phyloP scores from a whole-genome alignment of 192 early-diverging fungal genomes.

The Rhizoclosmatium globosum region DNA sequence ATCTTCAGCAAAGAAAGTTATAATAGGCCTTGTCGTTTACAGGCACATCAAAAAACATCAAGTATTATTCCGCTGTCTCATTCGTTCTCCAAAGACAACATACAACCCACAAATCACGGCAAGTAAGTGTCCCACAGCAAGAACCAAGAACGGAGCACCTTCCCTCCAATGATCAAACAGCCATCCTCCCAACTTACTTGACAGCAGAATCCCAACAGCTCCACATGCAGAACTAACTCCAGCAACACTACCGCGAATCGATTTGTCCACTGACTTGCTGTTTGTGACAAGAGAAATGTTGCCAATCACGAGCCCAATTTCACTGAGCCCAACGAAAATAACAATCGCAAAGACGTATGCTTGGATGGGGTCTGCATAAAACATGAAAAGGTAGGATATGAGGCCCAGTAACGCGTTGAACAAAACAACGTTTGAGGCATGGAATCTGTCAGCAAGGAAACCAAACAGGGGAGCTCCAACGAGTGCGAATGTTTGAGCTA shows the following conservation, averaged over 20 bases:
- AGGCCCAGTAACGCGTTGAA: slow-evolving; percentile 10
- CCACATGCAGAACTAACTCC: slow-evolving; percentile 71
- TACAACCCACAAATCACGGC: too few relatives aligned
- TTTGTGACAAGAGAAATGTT: slow-evolving; percentile 70
- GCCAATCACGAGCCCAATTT: slow-evolving; percentile 74
- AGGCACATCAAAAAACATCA: too few relatives aligned
- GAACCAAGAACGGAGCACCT: slow-evolving; percentile 55
- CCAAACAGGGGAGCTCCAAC: slow-evolving; percentile 71
- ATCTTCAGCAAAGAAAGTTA: too few relatives aligned
- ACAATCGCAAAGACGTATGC: slow-evolving; percentile 53
- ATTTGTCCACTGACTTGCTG: slow-evolving; percentile 47
- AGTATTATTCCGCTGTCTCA: too few relatives aligned
- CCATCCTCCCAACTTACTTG: slow-evolving; percentile 68
- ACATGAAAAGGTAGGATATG: slow-evolving; percentile 43
- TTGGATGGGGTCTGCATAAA: slow-evolving; percentile 54
- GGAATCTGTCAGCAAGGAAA: slow-evolving; percentile 13
- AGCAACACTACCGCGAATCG: slow-evolving; percentile 66
- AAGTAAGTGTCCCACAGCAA: slow-evolving; percentile 42
- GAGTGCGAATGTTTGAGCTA: slow-evolving; percentile 71
- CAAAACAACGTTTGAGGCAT: slow-evolving; percentile 35
- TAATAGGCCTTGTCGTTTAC: too few relatives aligned
- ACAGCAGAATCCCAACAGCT: slow-evolving; percentile 70
- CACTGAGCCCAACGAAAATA: slow-evolving; percentile 62
- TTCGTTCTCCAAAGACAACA: too few relatives aligned
- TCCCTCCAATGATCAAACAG: slow-evolving; percentile 58